A percentile compares a stretch with the other conserved stretches of the same genome.
These are phyloP conservation scores for Aspergillus mulundensis DNA, from an alignment of 495 filamentous ascomycete genomes.

Conservation along the genomic window DNA sequence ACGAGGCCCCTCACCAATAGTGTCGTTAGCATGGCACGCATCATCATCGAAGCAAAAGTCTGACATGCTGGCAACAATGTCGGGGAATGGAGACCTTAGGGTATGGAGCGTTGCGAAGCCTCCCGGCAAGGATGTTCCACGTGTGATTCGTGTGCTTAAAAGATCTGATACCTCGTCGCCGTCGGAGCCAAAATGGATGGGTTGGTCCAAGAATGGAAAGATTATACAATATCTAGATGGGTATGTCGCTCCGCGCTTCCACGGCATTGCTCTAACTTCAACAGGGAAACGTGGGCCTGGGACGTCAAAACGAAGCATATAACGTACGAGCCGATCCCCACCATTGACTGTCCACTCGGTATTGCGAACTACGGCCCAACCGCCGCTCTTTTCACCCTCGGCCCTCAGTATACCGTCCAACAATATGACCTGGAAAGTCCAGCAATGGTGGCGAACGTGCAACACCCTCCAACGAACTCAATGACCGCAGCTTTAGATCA, in stretches of 20 bases:
- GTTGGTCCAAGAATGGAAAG: constrained; percentile 95
- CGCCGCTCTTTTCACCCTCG: constrained; percentile 88
- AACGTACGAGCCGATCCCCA: constrained; percentile 81
- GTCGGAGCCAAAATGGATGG: constrained; percentile 88
- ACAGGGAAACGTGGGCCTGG: constrained; percentile 87
- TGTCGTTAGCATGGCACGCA: constrained; percentile 92
- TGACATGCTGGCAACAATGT: constrained; percentile 95
- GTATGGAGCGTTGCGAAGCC: constrained; percentile 97
- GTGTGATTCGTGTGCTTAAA: constrained; percentile 84
- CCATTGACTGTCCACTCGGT: constrained; percentile 73
- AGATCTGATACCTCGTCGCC: constrained; percentile 63
- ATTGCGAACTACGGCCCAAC: constrained; percentile 85
- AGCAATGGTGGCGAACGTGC: constrained; percentile 73
- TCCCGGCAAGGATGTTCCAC: constrained; percentile 66
- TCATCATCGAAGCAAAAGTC: constrained; percentile 96
- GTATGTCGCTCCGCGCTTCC: constrained; percentile 50
- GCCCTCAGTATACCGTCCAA: constrained; percentile 81
- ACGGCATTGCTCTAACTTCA: not conserved
- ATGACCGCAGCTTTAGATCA: constrained; percentile 79
- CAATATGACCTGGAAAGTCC: constrained; percentile 91
- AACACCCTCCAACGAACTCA: constrained; percentile 70
- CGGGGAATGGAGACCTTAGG: constrained; percentile 83
- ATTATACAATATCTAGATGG: constrained; percentile 90
- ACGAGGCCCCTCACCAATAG: constrained; percentile 79
- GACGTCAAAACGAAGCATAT: constrained; percentile 96